Evolutionary conservation across 2,329 filamentous ascomycete species (phyloP).

Genomic region (Xylariomycetidae sp.): DNA sequence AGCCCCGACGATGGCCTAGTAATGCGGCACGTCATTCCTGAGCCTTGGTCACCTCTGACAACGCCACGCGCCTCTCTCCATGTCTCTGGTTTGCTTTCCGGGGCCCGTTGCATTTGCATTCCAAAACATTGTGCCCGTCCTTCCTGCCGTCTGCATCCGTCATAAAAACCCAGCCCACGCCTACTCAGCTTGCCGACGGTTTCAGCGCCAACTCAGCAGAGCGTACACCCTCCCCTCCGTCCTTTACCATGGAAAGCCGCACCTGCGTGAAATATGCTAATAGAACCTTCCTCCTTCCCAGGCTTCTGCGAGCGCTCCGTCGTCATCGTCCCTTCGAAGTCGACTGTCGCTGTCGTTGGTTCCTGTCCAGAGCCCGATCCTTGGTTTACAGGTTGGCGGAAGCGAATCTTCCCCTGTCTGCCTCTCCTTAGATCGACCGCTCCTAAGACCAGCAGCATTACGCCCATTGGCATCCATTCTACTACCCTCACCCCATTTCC

Average conservation of each 20-base stretch:
- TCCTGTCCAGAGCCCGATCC: constrained; percentile 10
- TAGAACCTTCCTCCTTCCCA: constrained; percentile 21
- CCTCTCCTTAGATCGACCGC: constrained; percentile 15
- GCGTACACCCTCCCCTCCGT: constrained; percentile 1
- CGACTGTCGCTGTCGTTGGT: constrained; percentile 11
- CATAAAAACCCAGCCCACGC: constrained; percentile 18
- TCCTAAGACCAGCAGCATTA: constrained; percentile 22
- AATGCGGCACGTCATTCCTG: constrained; percentile 21
- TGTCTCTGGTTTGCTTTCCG: constrained; percentile 16
- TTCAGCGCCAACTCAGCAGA: too few relatives aligned
- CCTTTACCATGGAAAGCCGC: constrained; percentile 22
- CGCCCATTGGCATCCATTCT: constrained; percentile 15
- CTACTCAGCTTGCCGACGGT: constrained; percentile 1
- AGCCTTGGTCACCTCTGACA: constrained; percentile 23
- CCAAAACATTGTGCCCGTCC: constrained; percentile 5
- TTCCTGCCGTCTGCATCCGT: constrained; percentile 10
- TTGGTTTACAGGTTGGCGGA: constrained; percentile 22
- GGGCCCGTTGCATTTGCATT: constrained; percentile 19
- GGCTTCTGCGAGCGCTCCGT: constrained; percentile 20
- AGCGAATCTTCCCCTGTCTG: constrained; percentile 23
- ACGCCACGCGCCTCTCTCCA: constrained; percentile 18
- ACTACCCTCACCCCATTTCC: constrained; percentile 16
- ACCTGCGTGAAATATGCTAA: constrained; percentile 23
- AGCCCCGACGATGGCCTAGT: constrained; percentile 8
- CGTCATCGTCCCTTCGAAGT: constrained; percentile 16